These are phyloP conservation scores for Tephrocybe sp. DNA, from an alignment of 768 basidiomycete species.

Conservation along the genomic window DNA sequence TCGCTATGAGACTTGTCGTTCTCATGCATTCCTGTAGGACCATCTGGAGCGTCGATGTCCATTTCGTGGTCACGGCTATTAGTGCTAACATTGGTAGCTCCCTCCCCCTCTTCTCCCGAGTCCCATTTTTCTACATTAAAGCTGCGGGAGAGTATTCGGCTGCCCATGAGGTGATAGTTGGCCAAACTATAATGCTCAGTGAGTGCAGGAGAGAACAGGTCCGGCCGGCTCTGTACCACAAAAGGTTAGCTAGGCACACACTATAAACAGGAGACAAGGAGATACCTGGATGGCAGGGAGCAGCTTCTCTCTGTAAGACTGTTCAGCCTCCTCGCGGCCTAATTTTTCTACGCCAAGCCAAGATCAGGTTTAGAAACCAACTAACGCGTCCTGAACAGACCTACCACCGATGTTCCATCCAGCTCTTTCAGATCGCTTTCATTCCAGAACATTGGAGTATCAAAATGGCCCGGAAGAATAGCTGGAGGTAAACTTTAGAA, in stretches of 20 bases:
- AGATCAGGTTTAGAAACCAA: slow-evolving; percentile 2
- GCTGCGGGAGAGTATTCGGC: slow-evolving; percentile 87
- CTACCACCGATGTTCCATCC: slow-evolving; percentile 81
- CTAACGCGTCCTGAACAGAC: slow-evolving; percentile 40
- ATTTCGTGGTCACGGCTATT: slow-evolving; percentile 35
- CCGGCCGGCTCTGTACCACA: slow-evolving; percentile 51
- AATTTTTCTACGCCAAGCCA: slow-evolving; percentile 62
- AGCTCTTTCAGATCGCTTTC: slow-evolving; percentile 71
- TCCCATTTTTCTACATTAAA: slow-evolving; percentile 76
- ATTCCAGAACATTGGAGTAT: slow-evolving; percentile 95
- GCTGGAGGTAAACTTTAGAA: slow-evolving; percentile 31
- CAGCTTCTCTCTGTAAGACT: slow-evolving; percentile 63
- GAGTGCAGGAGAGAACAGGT: slow-evolving; percentile 62
- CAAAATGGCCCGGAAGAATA: slow-evolving; percentile 68
- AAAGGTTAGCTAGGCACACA: background rate
- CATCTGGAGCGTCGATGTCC: slow-evolving; percentile 35
- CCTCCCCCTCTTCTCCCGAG: slow-evolving; percentile 31
- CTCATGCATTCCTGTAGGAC: slow-evolving; percentile 16
- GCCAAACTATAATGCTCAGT: slow-evolving; percentile 61
- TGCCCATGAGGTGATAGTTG: slow-evolving; percentile 86
- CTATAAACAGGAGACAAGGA: slow-evolving; percentile 6
- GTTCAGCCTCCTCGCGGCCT: slow-evolving; percentile 79
- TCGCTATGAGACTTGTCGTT: slow-evolving; percentile 27
- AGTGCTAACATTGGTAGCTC: slow-evolving; percentile 20
- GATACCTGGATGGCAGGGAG: slow-evolving; percentile 69